These are phyloP conservation scores for Gossypium davidsonii DNA, from an alignment of 441 rosid genomes.

Conservation along the genomic window DNA sequence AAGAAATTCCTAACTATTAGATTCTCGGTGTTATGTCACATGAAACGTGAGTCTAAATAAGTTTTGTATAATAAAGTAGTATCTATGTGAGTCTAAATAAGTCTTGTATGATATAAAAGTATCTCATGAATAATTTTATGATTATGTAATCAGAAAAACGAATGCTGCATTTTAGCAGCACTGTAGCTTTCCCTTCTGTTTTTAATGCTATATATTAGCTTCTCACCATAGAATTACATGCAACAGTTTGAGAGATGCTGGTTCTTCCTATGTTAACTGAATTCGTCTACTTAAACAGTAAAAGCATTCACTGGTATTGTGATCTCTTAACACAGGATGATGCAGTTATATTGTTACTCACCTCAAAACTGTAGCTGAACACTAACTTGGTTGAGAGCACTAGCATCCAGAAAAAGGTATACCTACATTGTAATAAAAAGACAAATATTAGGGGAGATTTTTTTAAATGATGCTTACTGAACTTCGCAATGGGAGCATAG, in stretches of 20 bases:
- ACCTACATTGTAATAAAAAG: constrained; percentile 35
- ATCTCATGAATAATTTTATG: background rate
- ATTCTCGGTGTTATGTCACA: background rate
- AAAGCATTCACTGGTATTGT: background rate
- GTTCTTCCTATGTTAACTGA: background rate
- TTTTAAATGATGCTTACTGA: constrained; percentile 2
- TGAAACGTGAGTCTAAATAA: background rate
- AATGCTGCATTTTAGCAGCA: background rate
- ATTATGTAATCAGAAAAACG: background rate
- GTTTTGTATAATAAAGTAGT: background rate
- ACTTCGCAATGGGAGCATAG: constrained; percentile 18
- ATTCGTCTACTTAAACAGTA: background rate
- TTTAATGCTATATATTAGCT: background rate
- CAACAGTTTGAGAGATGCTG: background rate
- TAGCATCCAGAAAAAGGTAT: constrained; percentile 83
- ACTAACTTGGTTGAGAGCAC: constrained; percentile 66
- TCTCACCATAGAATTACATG: background rate
- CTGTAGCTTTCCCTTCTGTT: background rate
- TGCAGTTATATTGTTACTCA: constrained; percentile 22
- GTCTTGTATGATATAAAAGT: background rate
- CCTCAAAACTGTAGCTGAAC: constrained; percentile 95
- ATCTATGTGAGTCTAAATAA: no score
- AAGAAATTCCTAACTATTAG: background rate
- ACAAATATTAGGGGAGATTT: background rate
- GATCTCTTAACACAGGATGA: background rate